These are phyloP conservation scores for Dactylonectria macrodidyma DNA, from an alignment of 2,329 filamentous ascomycete genomes.

Conservation along the genomic window DNA sequence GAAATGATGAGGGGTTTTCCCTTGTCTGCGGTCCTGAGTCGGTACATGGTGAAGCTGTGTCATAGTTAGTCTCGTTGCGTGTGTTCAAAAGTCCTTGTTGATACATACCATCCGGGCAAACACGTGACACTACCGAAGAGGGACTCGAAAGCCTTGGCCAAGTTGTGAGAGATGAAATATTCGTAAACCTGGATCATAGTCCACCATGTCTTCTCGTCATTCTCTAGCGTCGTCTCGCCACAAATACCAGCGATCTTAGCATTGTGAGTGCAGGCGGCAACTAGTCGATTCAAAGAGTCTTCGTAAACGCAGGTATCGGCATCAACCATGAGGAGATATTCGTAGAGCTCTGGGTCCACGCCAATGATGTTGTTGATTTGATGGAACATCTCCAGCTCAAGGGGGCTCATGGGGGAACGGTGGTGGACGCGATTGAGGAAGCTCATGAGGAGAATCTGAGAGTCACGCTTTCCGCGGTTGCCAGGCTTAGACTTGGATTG, in stretches of 20 bases:
- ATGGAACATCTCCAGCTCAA: slow-evolving; percentile 98
- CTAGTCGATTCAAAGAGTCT: slow-evolving; percentile 92
- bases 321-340: slow-evolving; percentile 97
- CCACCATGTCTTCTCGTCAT: slow-evolving; percentile 96
- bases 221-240: slow-evolving; percentile 95
- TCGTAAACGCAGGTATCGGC: slow-evolving; percentile 95
- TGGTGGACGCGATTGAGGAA: slow-evolving; percentile 99
- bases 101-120: slow-evolving; percentile 95
- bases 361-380: slow-evolving; percentile 99
- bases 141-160: slow-evolving; percentile 97
- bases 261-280: slow-evolving; percentile 93
- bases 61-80: slow-evolving; percentile 53
- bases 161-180: slow-evolving; percentile 98
- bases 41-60: slow-evolving; percentile 97
- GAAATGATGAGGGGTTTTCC: slow-evolving; percentile 95
- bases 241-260: slow-evolving; percentile 98
- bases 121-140: slow-evolving; percentile 98
- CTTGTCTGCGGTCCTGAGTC: slow-evolving; percentile 92
- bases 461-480: slow-evolving; percentile 98
- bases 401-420: slow-evolving; percentile 91
- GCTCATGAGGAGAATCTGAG: slow-evolving; percentile 94
- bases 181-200: slow-evolving; percentile 99
- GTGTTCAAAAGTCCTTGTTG: not conserved
- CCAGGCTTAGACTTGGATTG: slow-evolving; percentile 92
- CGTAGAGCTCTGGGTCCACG: slow-evolving; percentile 96